Conservation (phyloP, 2,329 filamentous ascomycete species). For the Periconia sp. region DNA sequence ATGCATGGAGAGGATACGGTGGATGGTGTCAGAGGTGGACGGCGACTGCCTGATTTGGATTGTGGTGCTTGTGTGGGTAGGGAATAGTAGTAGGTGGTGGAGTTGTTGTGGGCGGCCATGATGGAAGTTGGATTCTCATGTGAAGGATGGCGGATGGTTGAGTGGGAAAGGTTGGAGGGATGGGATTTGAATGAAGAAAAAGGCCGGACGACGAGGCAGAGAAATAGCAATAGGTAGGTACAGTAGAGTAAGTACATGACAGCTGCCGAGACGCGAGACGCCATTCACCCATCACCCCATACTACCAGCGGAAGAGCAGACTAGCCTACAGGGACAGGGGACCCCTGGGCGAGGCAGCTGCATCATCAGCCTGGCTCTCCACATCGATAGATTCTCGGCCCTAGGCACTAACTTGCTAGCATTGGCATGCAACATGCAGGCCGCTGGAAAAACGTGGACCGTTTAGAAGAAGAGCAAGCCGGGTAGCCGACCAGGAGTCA, state of each 20-base stretch:
- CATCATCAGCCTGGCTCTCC: conserved; percentile 39
- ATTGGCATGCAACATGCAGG: conserved; percentile 32
- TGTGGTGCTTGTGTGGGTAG: conserved; percentile 40
- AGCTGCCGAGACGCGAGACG: conserved; percentile 30
- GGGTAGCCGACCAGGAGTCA: conserved; percentile 32
- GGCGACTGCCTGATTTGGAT: conserved; percentile 40
- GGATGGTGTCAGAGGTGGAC: conserved; percentile 49
- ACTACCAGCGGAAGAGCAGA: conserved; percentile 25
- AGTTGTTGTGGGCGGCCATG: conserved; percentile 38
- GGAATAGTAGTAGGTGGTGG: conserved; percentile 41
- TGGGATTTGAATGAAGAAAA: background rate
- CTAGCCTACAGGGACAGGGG: conserved; percentile 23
- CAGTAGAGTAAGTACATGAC: too few species aligned
- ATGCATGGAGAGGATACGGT: conserved; percentile 50
- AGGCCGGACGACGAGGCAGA: conserved; percentile 12
- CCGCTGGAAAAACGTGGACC: conserved; percentile 41
- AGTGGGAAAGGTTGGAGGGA: conserved; percentile 1
- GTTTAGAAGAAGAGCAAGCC: conserved; percentile 30
- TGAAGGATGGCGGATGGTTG: conserved; percentile 3
- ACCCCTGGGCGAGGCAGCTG: conserved; percentile 32
- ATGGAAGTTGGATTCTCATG: conserved; percentile 17
- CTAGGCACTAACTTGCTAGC: conserved; percentile 15
- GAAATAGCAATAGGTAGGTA: conserved; percentile 30
- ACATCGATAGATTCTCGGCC: conserved; percentile 30
- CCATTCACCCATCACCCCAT: conserved; percentile 37